phyloP scores from a whole-genome alignment of 169 alveolate genomes.

The Fabrea salina region DNA sequence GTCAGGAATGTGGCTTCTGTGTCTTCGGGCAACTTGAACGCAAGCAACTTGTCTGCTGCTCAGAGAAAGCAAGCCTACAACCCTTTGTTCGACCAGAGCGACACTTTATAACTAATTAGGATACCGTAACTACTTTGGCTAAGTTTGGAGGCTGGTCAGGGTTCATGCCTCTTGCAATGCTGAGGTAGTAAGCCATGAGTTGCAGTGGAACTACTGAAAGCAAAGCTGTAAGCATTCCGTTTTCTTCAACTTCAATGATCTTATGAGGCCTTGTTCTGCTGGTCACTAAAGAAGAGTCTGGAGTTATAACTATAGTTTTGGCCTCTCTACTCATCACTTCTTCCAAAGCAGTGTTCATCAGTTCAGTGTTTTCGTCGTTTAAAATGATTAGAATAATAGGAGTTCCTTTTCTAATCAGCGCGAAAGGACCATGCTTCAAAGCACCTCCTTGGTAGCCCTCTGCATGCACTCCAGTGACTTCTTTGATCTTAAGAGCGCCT shows the following conservation, averaged over 20 bases:
- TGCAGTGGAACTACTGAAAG: slow-evolving; percentile 83
- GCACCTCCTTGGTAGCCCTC: slow-evolving; percentile 96
- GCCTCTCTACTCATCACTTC: slow-evolving; percentile 95
- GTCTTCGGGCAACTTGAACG: too few species aligned
- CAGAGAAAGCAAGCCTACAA: too few species aligned
- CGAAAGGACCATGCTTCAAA: slow-evolving; percentile 95
- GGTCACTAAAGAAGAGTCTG: not conserved
- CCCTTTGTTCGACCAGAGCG: too few species aligned
- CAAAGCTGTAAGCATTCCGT: slow-evolving; percentile 81
- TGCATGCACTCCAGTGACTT: slow-evolving; percentile 92
- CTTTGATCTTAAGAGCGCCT: slow-evolving; percentile 97
- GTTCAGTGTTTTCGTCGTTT: slow-evolving; percentile 83
- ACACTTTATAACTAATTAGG: too few species aligned
- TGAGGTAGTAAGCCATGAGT: slow-evolving; percentile 77
- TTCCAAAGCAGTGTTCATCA: slow-evolving; percentile 85
- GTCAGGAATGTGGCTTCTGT: slow-evolving; percentile 24
- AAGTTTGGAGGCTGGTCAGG: slow-evolving; percentile 82
- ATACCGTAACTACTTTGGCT: slow-evolving; percentile 15
- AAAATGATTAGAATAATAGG: slow-evolving; percentile 88
- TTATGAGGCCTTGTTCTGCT: not conserved
- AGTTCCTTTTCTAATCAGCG: slow-evolving; percentile 83
- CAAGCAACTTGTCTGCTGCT: too few species aligned
- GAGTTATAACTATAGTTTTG: slow-evolving; percentile 86
- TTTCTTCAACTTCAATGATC: slow-evolving; percentile 7
- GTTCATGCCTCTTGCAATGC: slow-evolving; percentile 67